Evolutionary conservation across 148 eudicot genomes (phyloP), one percentile per base, ranked within the genome.

Genomic region (Camellia sinensis): DNA sequence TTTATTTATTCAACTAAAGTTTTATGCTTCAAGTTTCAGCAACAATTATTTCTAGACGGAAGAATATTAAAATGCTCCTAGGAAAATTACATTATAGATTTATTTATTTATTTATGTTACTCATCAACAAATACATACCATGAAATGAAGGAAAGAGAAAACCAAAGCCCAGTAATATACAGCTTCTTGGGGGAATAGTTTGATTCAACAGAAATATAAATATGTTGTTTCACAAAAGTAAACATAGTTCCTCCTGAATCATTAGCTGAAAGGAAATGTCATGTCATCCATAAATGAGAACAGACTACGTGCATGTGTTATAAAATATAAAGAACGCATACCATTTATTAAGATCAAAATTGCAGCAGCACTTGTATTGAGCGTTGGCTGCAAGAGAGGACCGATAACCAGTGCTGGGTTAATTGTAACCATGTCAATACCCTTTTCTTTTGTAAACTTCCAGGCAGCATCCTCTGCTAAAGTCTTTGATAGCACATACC

Each of bases 321-420:
- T 1, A 0, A 17, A 19, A 70, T 17, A 17, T 17, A 63, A 14
- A 19, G 45, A 37, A 48, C 17, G 40, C 76, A 7, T 37, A 84
- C 84, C 84, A 45, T 78, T 81, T 70, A 87, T 69, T 67, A 84
- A 6, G 60, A 73, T 72, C 48, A 68, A 77, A 22, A 87, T 57
- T 14, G 79, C 59, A 62, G 83, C 81, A 6, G 79, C 77, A 12
- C 77, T 52, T 7, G 73, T 62, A 69, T 86, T 86, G 2, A 84
- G 80, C 5, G 72, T 84, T 9, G 89, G 83, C 65, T 72, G 85
- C 80, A 87, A 80, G 75, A 84, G 57, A 40, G 89, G 85, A 67
- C 89, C 89, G 6, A 84, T 76, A 9, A 84, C 86, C 80, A 80
- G 63, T 44, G 76, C 80, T 9, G 86, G 86, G 43, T 80, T 83